Base-by-base conservation (phyloP, 768 basidiomycete genomes). In the Lactifluus piperatus region DNA sequence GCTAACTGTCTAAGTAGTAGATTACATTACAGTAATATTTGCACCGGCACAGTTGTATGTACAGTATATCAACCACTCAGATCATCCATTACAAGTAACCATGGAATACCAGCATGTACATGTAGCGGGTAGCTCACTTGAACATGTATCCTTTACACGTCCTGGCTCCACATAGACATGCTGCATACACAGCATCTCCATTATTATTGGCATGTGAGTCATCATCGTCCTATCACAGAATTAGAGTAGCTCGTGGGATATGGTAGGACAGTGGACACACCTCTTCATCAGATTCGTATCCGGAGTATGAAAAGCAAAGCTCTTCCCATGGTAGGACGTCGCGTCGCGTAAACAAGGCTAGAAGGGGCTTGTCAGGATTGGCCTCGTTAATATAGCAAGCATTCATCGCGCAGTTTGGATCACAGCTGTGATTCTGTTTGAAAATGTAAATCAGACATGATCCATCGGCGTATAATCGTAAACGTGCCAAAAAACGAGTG, bases 371-470 rank as follows among this genome's bases (percentile, higher is more conserved):
- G 11, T 82, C 74, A 16, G 86, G 66, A 64, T 90, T 81, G 13
- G 80, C 78, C 52, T 92, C 91, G 64, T 91, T 85, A 70, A 90
- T 84, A 65, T 93, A 89, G 46, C 81, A 85, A 0, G 88, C 76
- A n/a, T 78, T 77, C 22, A 93, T 78, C 5, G 69, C 68, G 63
- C 86, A 84, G 68, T 95, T 97, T 0, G 93, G 93, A 57, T 91
- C 85, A 66, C 94, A 95, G 18, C 88, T 91, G 64, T 97, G 92
- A 64, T 95, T 97, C 91, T 94, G 59, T 2, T 29, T 26, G 27
- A 56, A 41, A 34, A 32, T 11, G 51, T 10, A 54, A 51, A 37
- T 20, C 5, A 52, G 27, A 50, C 32, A 14, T 51, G 2, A 32
- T 41, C 10, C n/a, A 20, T 8, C 22, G 32, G 22, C 10, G n/a